Base-by-base conservation (phyloP, 306 rosid species). In the Castanea mollissima region DNA sequence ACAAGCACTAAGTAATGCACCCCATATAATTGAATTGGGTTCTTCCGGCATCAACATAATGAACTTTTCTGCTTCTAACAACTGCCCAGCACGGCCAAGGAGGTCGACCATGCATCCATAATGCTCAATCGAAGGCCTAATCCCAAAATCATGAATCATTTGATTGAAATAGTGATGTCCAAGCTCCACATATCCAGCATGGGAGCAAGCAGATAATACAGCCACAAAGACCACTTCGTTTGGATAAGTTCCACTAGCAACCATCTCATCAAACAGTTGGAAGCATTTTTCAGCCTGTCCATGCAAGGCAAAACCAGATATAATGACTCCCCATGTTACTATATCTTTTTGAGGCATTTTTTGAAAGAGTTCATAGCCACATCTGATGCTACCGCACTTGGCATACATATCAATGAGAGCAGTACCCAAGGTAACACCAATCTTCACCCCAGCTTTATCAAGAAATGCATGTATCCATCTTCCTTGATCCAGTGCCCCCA, bases 21-120 rank as follows among this genome's bases (percentile, higher is more conserved):
- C 92, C 88, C 88, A 89, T 32, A 89, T 78, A 2, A 84, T 70
- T 0, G 88, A 82, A 21, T 84, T 86, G 0, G 90, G 84, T 29
- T 77, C 49, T 71, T 78, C 81, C 0, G 83, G 81, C 84, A 84
- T 81, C 15, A 77, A 67, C 34, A 1, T n/a, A 32, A 86, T 84
- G 38, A 89, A 49, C 34, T 69, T 72, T 82, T 89, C 84, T 1
- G 84, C 90, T 63, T 86, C 88, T 6, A 59, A 74, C 57, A 86
- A 38, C 68, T 64, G n/a, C 62, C 90, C 87, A 0, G 90, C 87
- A 46, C 90, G 86, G 46, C 90, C 85, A 5, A 86, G 90, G 46
- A 89, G 83, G 78, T 89, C 88, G 8, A 86, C 88, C 90, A 89
- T 84, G 81, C 90, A 86, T 44, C 90, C 92, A 64, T 84, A 89